A percentile compares a stretch with the other conserved stretches of the same genome.
Conservation (phyloP, 495 filamentous ascomycete species). For the Penicillium samsonianum region DNA sequence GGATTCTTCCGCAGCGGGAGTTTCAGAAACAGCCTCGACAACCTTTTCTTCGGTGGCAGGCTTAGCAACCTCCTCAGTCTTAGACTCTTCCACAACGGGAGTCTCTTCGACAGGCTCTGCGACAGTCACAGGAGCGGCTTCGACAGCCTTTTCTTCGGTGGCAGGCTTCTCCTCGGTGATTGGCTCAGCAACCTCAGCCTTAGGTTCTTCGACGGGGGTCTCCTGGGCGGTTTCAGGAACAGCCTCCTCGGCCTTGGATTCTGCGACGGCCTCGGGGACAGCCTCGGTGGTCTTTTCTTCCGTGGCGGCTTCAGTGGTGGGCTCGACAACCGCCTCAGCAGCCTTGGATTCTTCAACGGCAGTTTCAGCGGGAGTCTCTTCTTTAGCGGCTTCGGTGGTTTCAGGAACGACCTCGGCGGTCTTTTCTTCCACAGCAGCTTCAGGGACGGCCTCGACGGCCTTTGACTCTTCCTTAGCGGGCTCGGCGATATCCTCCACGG, state of each 20-base stretch:
- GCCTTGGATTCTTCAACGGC: constrained; percentile 16
- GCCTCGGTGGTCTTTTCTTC: constrained; percentile 7
- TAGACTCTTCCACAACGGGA: background rate
- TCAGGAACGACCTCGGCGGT: background rate
- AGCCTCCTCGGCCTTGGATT: constrained; percentile 13
- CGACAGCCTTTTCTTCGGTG: constrained; percentile 1
- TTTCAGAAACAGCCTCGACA: constrained; percentile 8
- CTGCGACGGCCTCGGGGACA: constrained; percentile 7
- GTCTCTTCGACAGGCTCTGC: constrained; percentile 10
- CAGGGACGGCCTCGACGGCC: constrained; percentile 11
- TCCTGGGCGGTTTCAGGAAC: background rate
- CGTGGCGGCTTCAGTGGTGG: background rate
- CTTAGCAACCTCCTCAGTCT: constrained; percentile 7
- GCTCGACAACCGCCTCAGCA: background rate
- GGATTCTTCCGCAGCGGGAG: constrained; percentile 6
- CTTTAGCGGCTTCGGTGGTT: background rate
- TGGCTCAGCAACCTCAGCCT: constrained; percentile 16
- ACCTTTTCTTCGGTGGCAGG: constrained; percentile 4
- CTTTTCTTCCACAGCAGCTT: background rate
- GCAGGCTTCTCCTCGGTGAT: constrained; percentile 17
- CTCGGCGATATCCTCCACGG: constrained; percentile 13
- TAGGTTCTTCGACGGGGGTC: constrained; percentile 15
- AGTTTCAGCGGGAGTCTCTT: constrained; percentile 3
- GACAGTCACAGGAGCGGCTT: background rate
- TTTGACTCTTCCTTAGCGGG: background rate